phyloP scores from a whole-genome alignment of 257 asterid genomes.

The Mentha longifolia region DNA sequence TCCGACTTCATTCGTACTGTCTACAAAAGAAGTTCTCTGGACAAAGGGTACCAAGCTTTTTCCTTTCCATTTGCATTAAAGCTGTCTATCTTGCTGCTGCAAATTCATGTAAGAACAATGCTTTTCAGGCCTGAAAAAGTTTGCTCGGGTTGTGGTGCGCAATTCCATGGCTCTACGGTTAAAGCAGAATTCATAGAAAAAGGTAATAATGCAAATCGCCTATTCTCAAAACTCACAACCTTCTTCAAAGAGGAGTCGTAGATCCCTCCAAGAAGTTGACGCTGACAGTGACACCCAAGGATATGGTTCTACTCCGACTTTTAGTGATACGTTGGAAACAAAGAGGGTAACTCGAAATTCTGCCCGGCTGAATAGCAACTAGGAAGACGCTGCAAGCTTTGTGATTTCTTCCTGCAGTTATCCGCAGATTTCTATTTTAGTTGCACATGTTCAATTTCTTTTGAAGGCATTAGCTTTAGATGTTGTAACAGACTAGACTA shows the following conservation, averaged over 20 bases:
- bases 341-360: conserved; percentile 63
- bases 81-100: not conserved
- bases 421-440: not conserved
- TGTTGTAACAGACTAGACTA: not conserved
- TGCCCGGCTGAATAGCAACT: conserved; percentile 43
- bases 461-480: not conserved
- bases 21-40: conserved; percentile 69
- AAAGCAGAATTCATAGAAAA: conserved; percentile 53
- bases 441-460: not conserved
- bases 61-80: not conserved
- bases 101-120: conserved; percentile 11
- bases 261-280: conserved; percentile 32
- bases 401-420: conserved; percentile 5
- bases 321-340: conserved; percentile 16
- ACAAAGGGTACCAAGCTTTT: conserved; percentile 51
- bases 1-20: conserved; percentile 73
- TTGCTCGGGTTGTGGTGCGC: conserved; percentile 72
- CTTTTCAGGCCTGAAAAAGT: conserved; percentile 57
- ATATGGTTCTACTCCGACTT: not conserved
- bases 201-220: not conserved
- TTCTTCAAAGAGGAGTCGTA: conserved; percentile 40
- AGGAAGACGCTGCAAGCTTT: conserved; percentile 22
- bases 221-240: conserved; percentile 22
- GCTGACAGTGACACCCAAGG: conserved; percentile 27
- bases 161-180: conserved; percentile 51